A percentile compares a stretch with the other conserved stretches of the same genome.
Evolutionary conservation across 2,329 filamentous ascomycete species (phyloP).

Genomic region (Thelonectria rubi): DNA sequence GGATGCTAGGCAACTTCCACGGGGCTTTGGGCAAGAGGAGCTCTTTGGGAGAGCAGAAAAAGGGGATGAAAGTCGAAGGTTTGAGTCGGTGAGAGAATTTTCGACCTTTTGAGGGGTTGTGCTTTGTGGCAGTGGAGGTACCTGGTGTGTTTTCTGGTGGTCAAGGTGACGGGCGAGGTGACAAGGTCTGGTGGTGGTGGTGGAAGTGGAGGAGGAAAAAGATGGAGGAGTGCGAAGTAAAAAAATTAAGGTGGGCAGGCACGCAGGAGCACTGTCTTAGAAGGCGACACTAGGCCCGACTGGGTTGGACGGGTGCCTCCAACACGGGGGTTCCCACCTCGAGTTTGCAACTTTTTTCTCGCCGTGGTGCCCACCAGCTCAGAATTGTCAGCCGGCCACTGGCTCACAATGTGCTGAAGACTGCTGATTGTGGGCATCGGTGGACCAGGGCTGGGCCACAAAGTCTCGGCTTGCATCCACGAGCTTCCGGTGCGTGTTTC

Average conservation of each 20-base stretch:
- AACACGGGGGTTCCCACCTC: conserved; percentile 16
- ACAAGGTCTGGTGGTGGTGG: neutral
- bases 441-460: conserved; percentile 30
- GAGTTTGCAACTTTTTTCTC: neutral
- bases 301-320: conserved; percentile 12
- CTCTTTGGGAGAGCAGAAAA: conserved; percentile 14
- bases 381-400: conserved; percentile 15
- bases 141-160: conserved; percentile 14
- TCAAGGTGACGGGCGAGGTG: conserved; percentile 15
- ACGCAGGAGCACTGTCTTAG: conserved; percentile 3
- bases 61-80: conserved; percentile 5
- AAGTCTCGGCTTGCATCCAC: conserved; percentile 24
- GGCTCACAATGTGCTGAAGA: conserved; percentile 2
- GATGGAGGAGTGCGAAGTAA: conserved; percentile 19
- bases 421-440: no score
- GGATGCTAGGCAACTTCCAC: conserved; percentile 10
- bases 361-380: neutral
- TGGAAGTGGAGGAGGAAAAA: neutral
- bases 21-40: neutral
- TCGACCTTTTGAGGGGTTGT: conserved; percentile 24
- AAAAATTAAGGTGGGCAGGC: conserved; percentile 2
- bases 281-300: neutral
- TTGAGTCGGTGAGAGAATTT: conserved; percentile 30
- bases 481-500: conserved; percentile 28
- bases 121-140: conserved; percentile 24